A percentile compares a stretch with the other conserved stretches of the same genome.
Conservation (phyloP, 192 early-diverging fungal species). For the Backusella macrospora region DNA sequence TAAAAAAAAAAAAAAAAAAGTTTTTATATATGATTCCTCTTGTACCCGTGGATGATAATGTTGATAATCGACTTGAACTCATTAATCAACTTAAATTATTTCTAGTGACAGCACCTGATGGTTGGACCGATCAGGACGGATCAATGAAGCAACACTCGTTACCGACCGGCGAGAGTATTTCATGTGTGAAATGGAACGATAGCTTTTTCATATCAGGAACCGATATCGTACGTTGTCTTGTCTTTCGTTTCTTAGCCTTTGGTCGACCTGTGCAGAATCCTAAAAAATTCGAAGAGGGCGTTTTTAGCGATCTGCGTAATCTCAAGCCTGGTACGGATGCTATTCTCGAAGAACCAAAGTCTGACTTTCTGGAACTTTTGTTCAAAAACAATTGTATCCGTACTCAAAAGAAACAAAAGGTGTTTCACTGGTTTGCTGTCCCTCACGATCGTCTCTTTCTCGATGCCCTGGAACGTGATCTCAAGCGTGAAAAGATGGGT, state of each 20-base stretch:
- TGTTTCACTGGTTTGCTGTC: slow-evolving; percentile 97
- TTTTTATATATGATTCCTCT: not conserved
- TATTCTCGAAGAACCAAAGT: slow-evolving; percentile 89
- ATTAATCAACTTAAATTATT: slow-evolving; percentile 56
- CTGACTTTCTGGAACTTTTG: slow-evolving; percentile 90
- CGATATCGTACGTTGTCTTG: slow-evolving; percentile 92
- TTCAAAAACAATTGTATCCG: slow-evolving; percentile 95
- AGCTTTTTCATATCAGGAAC: slow-evolving; percentile 94
- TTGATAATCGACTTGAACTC: slow-evolving; percentile 35
- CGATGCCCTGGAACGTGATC: slow-evolving; percentile 94
- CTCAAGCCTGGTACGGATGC: slow-evolving; percentile 93
- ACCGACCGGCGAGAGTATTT: slow-evolving; percentile 84
- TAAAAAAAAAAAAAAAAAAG: not conserved
- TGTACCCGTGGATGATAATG: slow-evolving; percentile 25
- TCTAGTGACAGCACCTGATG: slow-evolving; percentile 64
- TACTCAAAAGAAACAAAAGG: slow-evolving; percentile 99
- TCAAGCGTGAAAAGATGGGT: slow-evolving; percentile 89
- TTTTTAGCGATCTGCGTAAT: slow-evolving; percentile 94
- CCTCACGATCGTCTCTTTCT: slow-evolving; percentile 92
- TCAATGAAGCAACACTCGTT: slow-evolving; percentile 62
- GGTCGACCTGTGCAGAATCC: slow-evolving; percentile 83
- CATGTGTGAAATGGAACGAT: slow-evolving; percentile 92
- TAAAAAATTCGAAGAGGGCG: slow-evolving; percentile 98
- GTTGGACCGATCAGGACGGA: slow-evolving; percentile 61
- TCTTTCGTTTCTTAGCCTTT: slow-evolving; percentile 90